These are phyloP conservation scores for Cladophialophora carrionii DNA, from an alignment of 2,329 filamentous ascomycete species.

Conservation along the genomic window DNA sequence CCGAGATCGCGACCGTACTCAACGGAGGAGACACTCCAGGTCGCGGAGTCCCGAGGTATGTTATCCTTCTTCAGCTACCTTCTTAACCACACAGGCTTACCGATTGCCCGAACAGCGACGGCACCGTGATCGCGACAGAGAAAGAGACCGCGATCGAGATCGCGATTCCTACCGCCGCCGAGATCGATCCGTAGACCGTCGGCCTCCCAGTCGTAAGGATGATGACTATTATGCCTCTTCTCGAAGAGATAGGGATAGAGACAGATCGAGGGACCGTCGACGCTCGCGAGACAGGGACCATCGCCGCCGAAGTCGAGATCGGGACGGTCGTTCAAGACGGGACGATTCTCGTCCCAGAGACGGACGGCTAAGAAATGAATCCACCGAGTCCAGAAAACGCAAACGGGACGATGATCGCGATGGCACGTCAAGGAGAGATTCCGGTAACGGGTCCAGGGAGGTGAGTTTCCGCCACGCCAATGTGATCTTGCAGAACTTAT, in stretches of 20 bases:
- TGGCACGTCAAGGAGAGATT: constrained; percentile 55
- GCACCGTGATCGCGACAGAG: constrained; percentile 45
- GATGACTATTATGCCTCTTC: constrained; percentile 65
- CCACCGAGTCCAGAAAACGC: constrained; percentile 70
- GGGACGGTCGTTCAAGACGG: constrained; percentile 69
- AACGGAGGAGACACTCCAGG: constrained; percentile 44
- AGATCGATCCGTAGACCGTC: constrained; percentile 66
- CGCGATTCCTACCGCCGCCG: constrained; percentile 67
- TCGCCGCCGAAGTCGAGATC: constrained; percentile 67
- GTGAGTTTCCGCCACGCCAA: constrained; percentile 49
- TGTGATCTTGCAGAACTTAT: constrained; percentile 36
- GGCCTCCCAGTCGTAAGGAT: constrained; percentile 61
- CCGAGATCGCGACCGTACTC: constrained; percentile 55
- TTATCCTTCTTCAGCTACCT: constrained; percentile 8
- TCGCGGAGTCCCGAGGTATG: constrained; percentile 54
- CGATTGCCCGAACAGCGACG: constrained; percentile 25
- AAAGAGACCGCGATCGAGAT: constrained; percentile 56
- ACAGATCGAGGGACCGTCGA: constrained; percentile 67
- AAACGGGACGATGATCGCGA: constrained; percentile 68
- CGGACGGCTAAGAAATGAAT: constrained; percentile 68
- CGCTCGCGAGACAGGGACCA: constrained; percentile 60
- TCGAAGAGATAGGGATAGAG: constrained; percentile 65
- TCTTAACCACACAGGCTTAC: constrained; percentile 14
- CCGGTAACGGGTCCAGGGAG: constrained; percentile 58
- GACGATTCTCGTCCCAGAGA: constrained; percentile 71